phyloP scores from a whole-genome alignment of 1,284 basidiomycete genomes.

The Ceratorhiza oryzae-sativae region DNA sequence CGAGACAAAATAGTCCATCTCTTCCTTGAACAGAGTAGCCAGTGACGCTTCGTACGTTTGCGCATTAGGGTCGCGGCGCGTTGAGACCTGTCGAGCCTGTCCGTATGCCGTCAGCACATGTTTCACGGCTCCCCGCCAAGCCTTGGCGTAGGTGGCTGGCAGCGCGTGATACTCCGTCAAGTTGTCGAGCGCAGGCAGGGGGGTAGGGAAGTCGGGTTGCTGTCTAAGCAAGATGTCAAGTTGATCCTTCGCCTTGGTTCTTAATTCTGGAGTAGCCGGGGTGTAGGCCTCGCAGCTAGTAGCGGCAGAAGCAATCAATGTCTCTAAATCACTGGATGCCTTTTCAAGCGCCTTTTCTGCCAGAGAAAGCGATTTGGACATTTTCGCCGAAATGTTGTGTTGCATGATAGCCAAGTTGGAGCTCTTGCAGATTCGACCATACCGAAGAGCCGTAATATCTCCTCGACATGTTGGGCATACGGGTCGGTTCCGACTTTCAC shows the following conservation, averaged over 20 bases:
- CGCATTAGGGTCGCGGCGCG: slow-evolving; percentile 56
- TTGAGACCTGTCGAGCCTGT: slow-evolving; percentile 49
- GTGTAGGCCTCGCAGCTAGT: background rate
- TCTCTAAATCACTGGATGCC: background rate
- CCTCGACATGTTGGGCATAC: slow-evolving; percentile 64
- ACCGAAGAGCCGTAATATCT: slow-evolving; percentile 61
- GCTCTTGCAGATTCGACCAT: slow-evolving; percentile 67
- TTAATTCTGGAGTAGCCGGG: background rate
- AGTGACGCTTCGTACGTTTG: slow-evolving; percentile 64
- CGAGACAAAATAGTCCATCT: slow-evolving; percentile 49
- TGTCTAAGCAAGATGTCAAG: slow-evolving; percentile 6
- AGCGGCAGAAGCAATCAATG: background rate
- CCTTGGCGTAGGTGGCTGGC: background rate
- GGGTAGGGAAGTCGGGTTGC: background rate
- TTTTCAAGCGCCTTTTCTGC: background rate
- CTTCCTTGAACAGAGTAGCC: slow-evolving; percentile 57
- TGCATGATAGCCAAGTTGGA: slow-evolving; percentile 69
- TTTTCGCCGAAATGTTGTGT: slow-evolving; percentile 60
- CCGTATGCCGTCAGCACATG: slow-evolving; percentile 53
- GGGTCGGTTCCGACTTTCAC: slow-evolving; percentile 50
- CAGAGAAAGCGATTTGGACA: background rate
- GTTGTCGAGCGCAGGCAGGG: background rate
- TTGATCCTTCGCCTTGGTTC: background rate
- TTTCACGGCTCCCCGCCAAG: slow-evolving; percentile 54
- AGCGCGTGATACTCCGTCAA: slow-evolving; percentile 1